Percentiles rank a stretch among this genome's conserved stretches.
Conservation (phyloP, 768 basidiomycete genomes). For the Tulasnella sp. region DNA sequence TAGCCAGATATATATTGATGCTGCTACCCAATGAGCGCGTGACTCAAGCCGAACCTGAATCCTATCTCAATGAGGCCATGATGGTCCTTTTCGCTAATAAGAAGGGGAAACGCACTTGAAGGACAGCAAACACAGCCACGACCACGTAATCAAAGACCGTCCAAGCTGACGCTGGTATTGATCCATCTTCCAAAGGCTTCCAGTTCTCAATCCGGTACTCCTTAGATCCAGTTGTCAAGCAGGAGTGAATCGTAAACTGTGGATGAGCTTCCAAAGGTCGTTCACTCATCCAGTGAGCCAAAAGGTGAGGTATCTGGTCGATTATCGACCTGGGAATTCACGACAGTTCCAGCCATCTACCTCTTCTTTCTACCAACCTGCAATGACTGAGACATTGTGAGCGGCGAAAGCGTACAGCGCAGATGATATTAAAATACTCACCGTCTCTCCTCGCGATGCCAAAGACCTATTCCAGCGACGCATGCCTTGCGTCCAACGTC, state of each 20-base stretch:
- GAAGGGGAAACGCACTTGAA: background rate
- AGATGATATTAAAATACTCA: background rate
- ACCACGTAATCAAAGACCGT: background rate
- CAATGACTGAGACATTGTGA: conserved; percentile 7
- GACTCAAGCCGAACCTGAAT: background rate
- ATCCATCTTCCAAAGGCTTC: background rate
- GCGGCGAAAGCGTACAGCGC: background rate
- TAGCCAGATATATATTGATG: background rate
- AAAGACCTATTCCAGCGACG: conserved; percentile 6
- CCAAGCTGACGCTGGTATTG: background rate
- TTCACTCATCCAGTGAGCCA: background rate
- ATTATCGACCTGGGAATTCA: no score
- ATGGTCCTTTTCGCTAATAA: no score
- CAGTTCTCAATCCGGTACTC: conserved; percentile 11
- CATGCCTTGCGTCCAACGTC: background rate
- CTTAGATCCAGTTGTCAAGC: background rate
- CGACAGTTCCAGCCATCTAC: background rate
- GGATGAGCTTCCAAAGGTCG: conserved; percentile 1
- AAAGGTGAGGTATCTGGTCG: no score
- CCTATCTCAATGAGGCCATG: background rate
- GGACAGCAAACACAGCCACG: background rate
- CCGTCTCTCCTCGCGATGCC: background rate
- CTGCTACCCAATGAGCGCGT: background rate
- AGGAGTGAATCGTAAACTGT: conserved; percentile 1
- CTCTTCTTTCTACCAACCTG: background rate